Conservation (phyloP, 148 eudicot species). For the Fagopyrum homotropicum region DNA sequence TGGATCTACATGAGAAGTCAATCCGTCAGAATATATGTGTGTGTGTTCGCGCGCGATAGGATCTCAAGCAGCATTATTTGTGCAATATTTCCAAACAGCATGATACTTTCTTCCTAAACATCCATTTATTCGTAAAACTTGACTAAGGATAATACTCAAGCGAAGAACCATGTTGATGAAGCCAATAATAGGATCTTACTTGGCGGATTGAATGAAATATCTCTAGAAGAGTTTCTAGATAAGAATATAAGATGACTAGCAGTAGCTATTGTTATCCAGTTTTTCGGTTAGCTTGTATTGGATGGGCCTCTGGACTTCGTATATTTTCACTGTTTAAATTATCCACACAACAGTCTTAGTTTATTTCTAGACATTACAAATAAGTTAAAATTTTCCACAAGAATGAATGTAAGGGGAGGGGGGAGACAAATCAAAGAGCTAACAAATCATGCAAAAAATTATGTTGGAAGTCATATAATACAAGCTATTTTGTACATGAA, state of each 20-base stretch:
- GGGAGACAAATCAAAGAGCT: neutral
- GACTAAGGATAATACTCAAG: neutral
- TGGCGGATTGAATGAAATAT: neutral
- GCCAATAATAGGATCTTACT: neutral
- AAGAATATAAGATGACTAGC: neutral
- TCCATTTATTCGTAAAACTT: neutral
- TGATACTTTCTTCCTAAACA: neutral
- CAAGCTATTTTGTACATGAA: neutral
- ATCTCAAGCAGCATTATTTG: neutral
- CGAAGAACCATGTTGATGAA: neutral
- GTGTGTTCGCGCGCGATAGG: neutral
- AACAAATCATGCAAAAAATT: neutral
- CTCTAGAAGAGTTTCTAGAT: conserved; percentile 3
- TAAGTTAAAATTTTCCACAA: neutral
- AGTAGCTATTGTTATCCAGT: neutral
- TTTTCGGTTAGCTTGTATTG: neutral
- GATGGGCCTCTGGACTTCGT: neutral
- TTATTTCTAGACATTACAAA: neutral
- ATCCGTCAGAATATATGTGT: neutral
- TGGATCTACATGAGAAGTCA: neutral
- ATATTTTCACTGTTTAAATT: neutral
- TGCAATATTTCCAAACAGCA: neutral
- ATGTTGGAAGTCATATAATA: neutral
- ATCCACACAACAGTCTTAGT: neutral
- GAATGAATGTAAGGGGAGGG: neutral